phyloP scores from a whole-genome alignment of 192 early-diverging fungal genomes.

The Haplosporangium gracile region DNA sequence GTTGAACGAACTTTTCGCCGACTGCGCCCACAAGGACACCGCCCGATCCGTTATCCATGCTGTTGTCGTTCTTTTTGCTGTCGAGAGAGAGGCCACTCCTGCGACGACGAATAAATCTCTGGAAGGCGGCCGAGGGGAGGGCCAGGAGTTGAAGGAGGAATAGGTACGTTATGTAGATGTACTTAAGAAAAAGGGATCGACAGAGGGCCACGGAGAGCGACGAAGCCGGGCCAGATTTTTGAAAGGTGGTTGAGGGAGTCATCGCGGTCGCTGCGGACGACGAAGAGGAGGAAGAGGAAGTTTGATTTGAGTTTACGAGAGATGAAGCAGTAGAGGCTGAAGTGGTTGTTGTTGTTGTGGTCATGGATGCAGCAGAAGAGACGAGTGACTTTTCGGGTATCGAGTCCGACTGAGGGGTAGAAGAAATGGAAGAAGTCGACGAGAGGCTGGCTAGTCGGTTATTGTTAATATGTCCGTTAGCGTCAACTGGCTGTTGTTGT shows the following conservation, averaged over 20 bases:
- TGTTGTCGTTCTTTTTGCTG: background rate
- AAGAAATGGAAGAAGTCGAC: background rate
- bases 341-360: background rate
- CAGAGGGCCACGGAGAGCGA: slow-evolving; percentile 47
- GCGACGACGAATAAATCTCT: slow-evolving; percentile 17
- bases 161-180: slow-evolving; percentile 48
- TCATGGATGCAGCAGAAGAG: background rate
- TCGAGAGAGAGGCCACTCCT: background rate
- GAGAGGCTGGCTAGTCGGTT: background rate
- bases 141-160: slow-evolving; percentile 31
- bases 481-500: background rate
- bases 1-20: slow-evolving; percentile 49
- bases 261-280: background rate
- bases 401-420: background rate
- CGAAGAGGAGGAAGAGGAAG: background rate
- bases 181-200: slow-evolving; percentile 45
- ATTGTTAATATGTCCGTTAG: background rate
- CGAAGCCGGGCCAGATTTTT: slow-evolving; percentile 22
- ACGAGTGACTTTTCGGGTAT: slow-evolving; percentile 1
- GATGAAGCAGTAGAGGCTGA: background rate
- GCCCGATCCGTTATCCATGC: background rate
- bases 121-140: slow-evolving; percentile 24
- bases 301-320: slow-evolving; percentile 4
- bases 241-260: slow-evolving; percentile 21
- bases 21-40: slow-evolving; percentile 25